Base-by-base conservation (phyloP, 2,329 filamentous ascomycete genomes). In the Trichophyton verrucosum region DNA sequence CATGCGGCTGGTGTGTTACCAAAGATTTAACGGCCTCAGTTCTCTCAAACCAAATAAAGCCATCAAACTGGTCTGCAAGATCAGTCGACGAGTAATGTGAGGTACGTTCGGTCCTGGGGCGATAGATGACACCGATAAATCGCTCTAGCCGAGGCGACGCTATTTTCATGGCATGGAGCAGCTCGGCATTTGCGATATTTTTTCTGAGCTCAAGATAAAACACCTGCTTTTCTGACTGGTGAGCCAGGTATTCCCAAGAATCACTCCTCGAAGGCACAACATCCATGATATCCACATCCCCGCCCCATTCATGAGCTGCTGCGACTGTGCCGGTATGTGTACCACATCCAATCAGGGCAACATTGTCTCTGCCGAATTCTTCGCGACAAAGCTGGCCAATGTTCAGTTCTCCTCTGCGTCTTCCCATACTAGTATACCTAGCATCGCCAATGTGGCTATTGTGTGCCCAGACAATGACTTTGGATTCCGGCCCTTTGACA, bases 391-490 rank as follows among this genome's bases (percentile, higher is more conserved):
- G 68, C 67, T 82, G 80, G 0, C 80, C 80, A n/a, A 81, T 71
- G 63, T 81, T 82, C 56, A 80, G 66, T 66, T 81, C 77, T 6
- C 74, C 73, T 17, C 72, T 68, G 2, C 70, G 66, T 38, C 66
- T 69, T 8, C 78, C 76, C 78, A 80, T 80, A 60, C 74, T 76
- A 4, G 78, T 81, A 38, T 73, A 76, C 15, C 79, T 73, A n/a
- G 79, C 79, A 64, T 82, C 80, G n/a, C 79, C 80, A 9, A 80
- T 68, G 57, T 82, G 80, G 57, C 75, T 78, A 62, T 80, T 81
- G 64, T 81, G 79, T 27, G 80, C 79, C 79, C 79, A 82, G 9
- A 82, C 76, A 3, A 81, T 73, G 0, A 77, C 78, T 62, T 80
- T 81, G 9, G 69, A 69, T 1, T 70, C 68, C 1, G 68, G 58